Conservation (phyloP, 179 eudicot species). For the Amaranthus tricolor region DNA sequence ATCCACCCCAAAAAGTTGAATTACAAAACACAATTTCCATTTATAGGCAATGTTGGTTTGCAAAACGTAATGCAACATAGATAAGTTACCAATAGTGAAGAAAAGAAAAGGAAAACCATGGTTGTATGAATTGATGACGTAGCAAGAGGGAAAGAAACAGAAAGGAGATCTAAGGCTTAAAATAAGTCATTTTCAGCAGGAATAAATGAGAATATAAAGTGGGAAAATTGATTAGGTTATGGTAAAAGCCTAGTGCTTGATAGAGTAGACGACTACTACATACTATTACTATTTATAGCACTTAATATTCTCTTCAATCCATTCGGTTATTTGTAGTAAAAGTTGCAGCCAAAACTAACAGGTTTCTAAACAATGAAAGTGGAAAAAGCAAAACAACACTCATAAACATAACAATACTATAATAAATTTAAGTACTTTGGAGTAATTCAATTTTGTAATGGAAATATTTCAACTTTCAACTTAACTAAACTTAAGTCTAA, state of each 20-base stretch:
- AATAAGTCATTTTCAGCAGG: slow-evolving; percentile 23
- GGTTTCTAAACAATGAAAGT: slow-evolving; percentile 27
- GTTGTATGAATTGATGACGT: slow-evolving; percentile 16
- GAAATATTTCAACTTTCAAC: no score
- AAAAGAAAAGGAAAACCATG: no score
- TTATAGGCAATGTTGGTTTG: background rate
- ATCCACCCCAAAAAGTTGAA: background rate
- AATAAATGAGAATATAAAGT: background rate
- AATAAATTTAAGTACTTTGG: background rate
- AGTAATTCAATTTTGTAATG: background rate
- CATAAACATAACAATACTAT: background rate
- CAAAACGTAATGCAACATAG: slow-evolving; percentile 18
- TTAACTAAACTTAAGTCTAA: no score
- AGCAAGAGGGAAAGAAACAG: slow-evolving; percentile 20
- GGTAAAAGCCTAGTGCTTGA: slow-evolving; percentile 10
- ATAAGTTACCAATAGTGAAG: background rate
- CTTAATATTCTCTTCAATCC: slow-evolving; percentile 18
- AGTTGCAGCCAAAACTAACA: slow-evolving; percentile 19
- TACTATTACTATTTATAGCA: slow-evolving; percentile 17
- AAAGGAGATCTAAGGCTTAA: slow-evolving; percentile 23
- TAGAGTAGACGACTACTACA: background rate
- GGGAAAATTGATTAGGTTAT: slow-evolving; percentile 5
- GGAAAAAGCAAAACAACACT: background rate
- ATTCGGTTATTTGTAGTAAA: slow-evolving; percentile 29
- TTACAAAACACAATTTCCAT: background rate